Percentiles rank a stretch among this genome's conserved stretches.
Conservation (phyloP, 139 green algal species). For the Tetraselmis striata region DNA sequence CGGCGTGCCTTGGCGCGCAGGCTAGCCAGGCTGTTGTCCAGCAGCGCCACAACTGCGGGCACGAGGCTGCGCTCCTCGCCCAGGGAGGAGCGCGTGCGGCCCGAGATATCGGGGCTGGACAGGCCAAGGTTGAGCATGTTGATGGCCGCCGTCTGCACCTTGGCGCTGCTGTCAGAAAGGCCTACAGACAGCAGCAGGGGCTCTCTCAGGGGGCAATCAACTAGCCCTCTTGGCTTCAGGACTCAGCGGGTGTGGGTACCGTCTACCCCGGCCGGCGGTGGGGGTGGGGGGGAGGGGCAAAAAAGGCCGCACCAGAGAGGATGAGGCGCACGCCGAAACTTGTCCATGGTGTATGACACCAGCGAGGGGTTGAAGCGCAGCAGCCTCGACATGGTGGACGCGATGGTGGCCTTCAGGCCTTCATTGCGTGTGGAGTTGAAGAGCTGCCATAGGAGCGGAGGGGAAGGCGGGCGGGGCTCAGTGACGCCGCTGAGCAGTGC, state of each 20-base stretch:
- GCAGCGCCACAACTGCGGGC: conserved; percentile 41
- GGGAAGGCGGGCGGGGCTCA: background rate
- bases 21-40: conserved; percentile 53
- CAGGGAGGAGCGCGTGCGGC: conserved; percentile 15
- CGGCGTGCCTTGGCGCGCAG: conserved; percentile 64
- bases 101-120: conserved; percentile 4
- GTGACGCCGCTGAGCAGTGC: background rate
- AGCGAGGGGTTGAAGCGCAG: conserved; percentile 28
- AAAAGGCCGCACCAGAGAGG: too few species aligned
- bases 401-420: conserved; percentile 61
- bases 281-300: too few species aligned
- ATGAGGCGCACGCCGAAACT: conserved; percentile 4
- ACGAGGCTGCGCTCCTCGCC: conserved; percentile 48
- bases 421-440: conserved; percentile 37
- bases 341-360: conserved; percentile 18
- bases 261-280: too few species aligned
- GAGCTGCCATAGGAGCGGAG: background rate
- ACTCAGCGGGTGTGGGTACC: too few species aligned
- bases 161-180: conserved; percentile 30
- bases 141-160: conserved; percentile 58
- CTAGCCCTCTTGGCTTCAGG: too few species aligned
- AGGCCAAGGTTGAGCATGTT: conserved; percentile 72
- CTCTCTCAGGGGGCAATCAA: background rate
- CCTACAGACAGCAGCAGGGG: conserved; percentile 9
- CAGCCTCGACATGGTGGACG: conserved; percentile 60